These are phyloP conservation scores for Mentha longifolia DNA, from an alignment of 257 asterid species.

Conservation along the genomic window DNA sequence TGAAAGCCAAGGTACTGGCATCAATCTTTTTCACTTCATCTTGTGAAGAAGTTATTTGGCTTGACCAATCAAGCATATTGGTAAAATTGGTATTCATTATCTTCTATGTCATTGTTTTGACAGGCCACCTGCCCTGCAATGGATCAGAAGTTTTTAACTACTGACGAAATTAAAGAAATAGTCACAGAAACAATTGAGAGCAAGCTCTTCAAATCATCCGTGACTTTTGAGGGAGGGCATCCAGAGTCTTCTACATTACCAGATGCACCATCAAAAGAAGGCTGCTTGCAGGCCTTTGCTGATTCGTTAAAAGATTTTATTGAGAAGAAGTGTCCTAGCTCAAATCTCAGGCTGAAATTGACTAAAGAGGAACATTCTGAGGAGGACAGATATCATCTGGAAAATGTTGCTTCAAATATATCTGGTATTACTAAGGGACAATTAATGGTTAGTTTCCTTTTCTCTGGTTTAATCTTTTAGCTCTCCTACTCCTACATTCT, in stretches of 20 bases:
- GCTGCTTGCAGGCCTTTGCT: conserved; percentile 68
- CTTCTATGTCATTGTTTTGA: conserved; percentile 33
- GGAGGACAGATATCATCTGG: conserved; percentile 46
- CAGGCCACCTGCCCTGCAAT: conserved; percentile 94
- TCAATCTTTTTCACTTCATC: conserved; percentile 17
- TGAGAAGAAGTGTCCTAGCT: conserved; percentile 46
- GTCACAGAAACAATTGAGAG: conserved; percentile 40
- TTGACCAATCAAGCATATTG: conserved; percentile 24
- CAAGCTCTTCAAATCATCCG: conserved; percentile 50
- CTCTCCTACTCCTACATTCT: conserved; percentile 6
- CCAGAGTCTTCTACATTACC: conserved; percentile 32
- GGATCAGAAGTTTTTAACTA: conserved; percentile 58
- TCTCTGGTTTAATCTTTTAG: background rate
- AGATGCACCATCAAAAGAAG: conserved; percentile 58
- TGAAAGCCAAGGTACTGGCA: conserved; percentile 80
- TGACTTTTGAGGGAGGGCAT: conserved; percentile 53
- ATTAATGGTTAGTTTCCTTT: conserved; percentile 56
- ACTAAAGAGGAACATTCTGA: conserved; percentile 43
- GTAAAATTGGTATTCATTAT: conserved; percentile 25
- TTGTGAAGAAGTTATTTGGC: background rate
- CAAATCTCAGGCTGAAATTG: conserved; percentile 44
- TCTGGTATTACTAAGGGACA: conserved; percentile 78
- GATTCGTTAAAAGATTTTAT: conserved; percentile 58
- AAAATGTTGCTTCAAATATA: conserved; percentile 56
- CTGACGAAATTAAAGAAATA: conserved; percentile 48